Conservation (phyloP, 495 filamentous ascomycete genomes). For the Neurospora africana region DNA sequence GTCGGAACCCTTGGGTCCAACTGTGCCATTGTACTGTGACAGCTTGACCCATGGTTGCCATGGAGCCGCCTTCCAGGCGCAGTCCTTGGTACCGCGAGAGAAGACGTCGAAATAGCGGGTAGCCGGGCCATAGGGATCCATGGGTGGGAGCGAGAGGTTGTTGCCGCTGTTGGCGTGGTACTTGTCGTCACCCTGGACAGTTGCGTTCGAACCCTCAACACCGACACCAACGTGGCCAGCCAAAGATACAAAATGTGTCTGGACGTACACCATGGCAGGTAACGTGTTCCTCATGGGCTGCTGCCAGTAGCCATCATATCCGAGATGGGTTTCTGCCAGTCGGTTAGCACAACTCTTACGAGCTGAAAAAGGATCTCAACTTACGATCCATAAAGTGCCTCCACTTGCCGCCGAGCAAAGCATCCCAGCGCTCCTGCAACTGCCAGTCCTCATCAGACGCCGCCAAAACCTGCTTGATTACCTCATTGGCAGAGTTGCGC, state of each 20-base stretch:
- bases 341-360: neutral
- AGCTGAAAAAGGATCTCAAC: slow-evolving; percentile 7
- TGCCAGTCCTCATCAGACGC: slow-evolving; percentile 51
- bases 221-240: slow-evolving; percentile 56
- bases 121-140: slow-evolving; percentile 52
- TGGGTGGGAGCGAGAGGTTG: slow-evolving; percentile 43
- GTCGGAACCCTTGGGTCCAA: slow-evolving; percentile 42
- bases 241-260: slow-evolving; percentile 43
- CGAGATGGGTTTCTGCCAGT: slow-evolving; percentile 39
- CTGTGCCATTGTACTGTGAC: slow-evolving; percentile 42
- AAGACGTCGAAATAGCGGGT: slow-evolving; percentile 61
- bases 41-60: slow-evolving; percentile 47
- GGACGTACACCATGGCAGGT: slow-evolving; percentile 49
- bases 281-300: slow-evolving; percentile 61
- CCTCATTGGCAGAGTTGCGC: slow-evolving; percentile 53
- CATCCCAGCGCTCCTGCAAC: slow-evolving; percentile 53
- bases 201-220: slow-evolving; percentile 53
- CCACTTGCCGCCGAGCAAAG: slow-evolving; percentile 60
- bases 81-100: slow-evolving; percentile 46
- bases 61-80: slow-evolving; percentile 45
- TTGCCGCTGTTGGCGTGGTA: slow-evolving; percentile 49
- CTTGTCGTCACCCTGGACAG: slow-evolving; percentile 55
- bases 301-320: slow-evolving; percentile 50
- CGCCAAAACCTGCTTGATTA: slow-evolving; percentile 48
- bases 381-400: slow-evolving; percentile 58